Conservation (phyloP, 73 alveolate genomes). For the Paramecium octaurelia region DNA sequence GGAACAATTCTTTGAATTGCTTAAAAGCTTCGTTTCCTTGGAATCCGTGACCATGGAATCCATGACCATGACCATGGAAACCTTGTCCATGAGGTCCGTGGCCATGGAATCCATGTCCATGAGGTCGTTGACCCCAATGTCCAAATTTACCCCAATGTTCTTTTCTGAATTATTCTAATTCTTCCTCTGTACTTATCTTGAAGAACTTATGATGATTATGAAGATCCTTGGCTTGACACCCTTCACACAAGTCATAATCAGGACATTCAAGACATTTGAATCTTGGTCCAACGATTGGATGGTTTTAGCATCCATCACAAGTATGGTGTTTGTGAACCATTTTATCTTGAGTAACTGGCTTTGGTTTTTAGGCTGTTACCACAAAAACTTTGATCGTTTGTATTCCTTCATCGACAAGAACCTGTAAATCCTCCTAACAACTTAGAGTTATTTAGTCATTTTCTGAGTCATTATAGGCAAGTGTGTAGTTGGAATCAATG, state of each 20-base stretch:
- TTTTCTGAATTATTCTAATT: neutral
- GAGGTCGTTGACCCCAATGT: neutral
- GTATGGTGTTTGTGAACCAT: constrained; percentile 61
- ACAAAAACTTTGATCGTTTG: neutral
- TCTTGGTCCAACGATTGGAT: constrained; percentile 87
- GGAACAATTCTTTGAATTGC: neutral
- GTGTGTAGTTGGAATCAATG: neutral
- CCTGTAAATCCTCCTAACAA: neutral
- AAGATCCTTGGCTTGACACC: constrained; percentile 70
- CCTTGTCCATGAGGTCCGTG: neutral
- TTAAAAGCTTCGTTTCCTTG: neutral
- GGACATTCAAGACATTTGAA: constrained; percentile 81
- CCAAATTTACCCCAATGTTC: neutral
- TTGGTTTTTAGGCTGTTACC: neutral
- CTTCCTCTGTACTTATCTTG: neutral
- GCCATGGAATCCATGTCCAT: neutral
- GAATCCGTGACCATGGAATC: neutral
- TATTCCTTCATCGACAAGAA: neutral
- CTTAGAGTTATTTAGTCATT: neutral
- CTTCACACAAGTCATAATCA: constrained; percentile 88
- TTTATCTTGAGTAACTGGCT: neutral
- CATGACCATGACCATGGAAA: neutral
- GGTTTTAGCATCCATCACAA: constrained; percentile 83
- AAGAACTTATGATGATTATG: neutral
- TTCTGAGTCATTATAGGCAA: neutral